Base-by-base conservation (phyloP, 495 filamentous ascomycete species). In the Pyronema omphalodes region DNA sequence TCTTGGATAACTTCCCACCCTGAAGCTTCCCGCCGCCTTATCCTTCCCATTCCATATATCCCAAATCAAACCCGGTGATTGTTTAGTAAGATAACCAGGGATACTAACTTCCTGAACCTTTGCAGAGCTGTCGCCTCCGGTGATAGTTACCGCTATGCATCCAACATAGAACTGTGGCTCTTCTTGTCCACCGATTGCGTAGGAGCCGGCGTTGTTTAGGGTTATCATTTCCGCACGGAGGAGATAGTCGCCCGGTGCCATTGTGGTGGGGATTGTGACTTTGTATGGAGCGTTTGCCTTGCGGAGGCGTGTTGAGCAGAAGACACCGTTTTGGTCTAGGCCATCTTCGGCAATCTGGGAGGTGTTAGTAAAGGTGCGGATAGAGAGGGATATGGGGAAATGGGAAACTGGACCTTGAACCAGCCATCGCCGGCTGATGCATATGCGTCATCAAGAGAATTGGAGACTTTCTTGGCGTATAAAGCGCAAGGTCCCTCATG, bases 401-500 rank as follows among this genome's bases (percentile, higher is more conserved):
- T 2, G 44, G 44, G 44, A n/a, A 3, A 9, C 3, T 19, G 15
- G 15, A 87, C 77, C 70, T 86, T 87, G 73, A 87, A 83, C 84
- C 84, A 88, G 29, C 84, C 83, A 45, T 69, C 69, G 3, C 84
- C 84, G 33, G 71, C 76, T 3, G 62, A 49, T 18, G 67, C 56
- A 9, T 68, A 68, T 3, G 71, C 62, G 51, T 75, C 64, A 46
- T 64, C 63, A 19, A 19, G 11, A 14, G 44, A n/a, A 17, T 47
- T 19, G 9, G 44, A 47, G 4, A 82, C 72, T 34, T 72, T 61
- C 40, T 63, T 63, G 44, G 57, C 62, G 53, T 87, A 87, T 7
- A 86, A 71, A 11, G 81, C 73, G 51, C 79, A 81, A 29, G 83
- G 79, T 4, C 76, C 84, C 58, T 80, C 78, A 63, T 87, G 82